phyloP scores from a whole-genome alignment of 306 rosid genomes.

The Malus asiatica region DNA sequence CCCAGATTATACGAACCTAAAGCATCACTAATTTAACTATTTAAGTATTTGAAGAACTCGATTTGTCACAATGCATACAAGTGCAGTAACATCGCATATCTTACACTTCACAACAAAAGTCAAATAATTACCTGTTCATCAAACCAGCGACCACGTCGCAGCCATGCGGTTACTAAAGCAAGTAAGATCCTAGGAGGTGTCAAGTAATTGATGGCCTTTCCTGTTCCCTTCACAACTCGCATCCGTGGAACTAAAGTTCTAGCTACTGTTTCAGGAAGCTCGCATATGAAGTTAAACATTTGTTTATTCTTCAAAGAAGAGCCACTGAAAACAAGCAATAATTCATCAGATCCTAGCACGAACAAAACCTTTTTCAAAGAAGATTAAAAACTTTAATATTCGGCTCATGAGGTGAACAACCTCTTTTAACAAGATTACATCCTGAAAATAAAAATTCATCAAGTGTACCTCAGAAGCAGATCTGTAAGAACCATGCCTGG shows the following conservation, averaged over 20 bases:
- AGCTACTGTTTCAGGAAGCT: constrained; percentile 95
- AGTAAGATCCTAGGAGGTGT: constrained; percentile 95
- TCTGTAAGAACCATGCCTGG: constrained; percentile 99
- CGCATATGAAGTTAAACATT: constrained; percentile 87
- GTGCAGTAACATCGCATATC: not conserved
- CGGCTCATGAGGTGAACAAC: not conserved
- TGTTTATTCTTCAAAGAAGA: constrained; percentile 71
- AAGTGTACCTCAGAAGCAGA: constrained; percentile 65
- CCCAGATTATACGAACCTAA: not conserved
- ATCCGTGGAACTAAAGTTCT: constrained; percentile 90
- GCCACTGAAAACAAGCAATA: constrained; percentile 52
- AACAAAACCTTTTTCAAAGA: not conserved
- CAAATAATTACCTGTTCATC: constrained; percentile 60
- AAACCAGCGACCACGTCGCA: constrained; percentile 90
- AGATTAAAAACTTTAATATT: not conserved
- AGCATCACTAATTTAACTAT: not conserved
- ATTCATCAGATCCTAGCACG: constrained; percentile 1
- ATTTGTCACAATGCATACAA: not conserved
- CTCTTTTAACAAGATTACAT: not conserved
- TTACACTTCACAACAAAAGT: not conserved
- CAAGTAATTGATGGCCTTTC: constrained; percentile 80
- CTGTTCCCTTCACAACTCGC: constrained; percentile 88
- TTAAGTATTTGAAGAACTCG: not conserved
- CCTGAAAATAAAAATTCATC: constrained; percentile 1
- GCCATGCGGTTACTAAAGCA: constrained; percentile 87